Conservation (phyloP, 2,329 filamentous ascomycete species). For the Xylariaceae sp. region DNA sequence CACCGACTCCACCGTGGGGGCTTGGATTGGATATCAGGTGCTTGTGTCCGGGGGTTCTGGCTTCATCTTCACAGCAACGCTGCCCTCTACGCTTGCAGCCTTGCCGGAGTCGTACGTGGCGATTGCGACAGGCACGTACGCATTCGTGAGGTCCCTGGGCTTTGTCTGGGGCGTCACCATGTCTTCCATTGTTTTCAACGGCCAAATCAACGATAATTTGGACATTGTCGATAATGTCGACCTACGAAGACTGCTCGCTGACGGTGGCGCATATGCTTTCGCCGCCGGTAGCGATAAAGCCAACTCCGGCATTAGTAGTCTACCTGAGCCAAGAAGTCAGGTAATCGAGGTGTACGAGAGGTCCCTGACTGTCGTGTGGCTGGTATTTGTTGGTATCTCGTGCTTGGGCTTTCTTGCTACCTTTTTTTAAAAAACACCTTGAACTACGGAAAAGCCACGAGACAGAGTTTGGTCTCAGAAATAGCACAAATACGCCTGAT, state of each 20-base stretch:
- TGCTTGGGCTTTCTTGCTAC: slow-evolving; percentile 2
- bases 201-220: slow-evolving; percentile 10
- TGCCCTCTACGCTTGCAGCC: slow-evolving; percentile 41
- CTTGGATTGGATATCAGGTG: slow-evolving; percentile 42
- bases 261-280: slow-evolving; percentile 8
- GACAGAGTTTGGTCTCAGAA: slow-evolving; percentile 3
- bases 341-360: slow-evolving; percentile 5
- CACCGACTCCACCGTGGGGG: slow-evolving; percentile 31
- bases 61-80: slow-evolving; percentile 40
- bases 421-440: slow-evolving; percentile 4
- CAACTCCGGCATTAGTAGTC: background rate
- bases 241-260: background rate
- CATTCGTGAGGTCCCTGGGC: slow-evolving; percentile 44
- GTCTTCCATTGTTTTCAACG: slow-evolving; percentile 38
- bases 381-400: slow-evolving; percentile 2
- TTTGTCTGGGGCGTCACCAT: slow-evolving; percentile 43
- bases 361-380: background rate
- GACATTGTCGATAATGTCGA: background rate
- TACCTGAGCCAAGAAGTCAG: background rate
- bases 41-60: slow-evolving; percentile 41
- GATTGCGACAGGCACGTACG: slow-evolving; percentile 37
- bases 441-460: background rate
- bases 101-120: slow-evolving; percentile 32
- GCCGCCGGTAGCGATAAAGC: background rate
- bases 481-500: background rate